Percentiles rank a stretch among this genome's conserved stretches.
Evolutionary conservation across 495 filamentous ascomycete genomes (phyloP).

Genomic region (Penicillium coprophilum): DNA sequence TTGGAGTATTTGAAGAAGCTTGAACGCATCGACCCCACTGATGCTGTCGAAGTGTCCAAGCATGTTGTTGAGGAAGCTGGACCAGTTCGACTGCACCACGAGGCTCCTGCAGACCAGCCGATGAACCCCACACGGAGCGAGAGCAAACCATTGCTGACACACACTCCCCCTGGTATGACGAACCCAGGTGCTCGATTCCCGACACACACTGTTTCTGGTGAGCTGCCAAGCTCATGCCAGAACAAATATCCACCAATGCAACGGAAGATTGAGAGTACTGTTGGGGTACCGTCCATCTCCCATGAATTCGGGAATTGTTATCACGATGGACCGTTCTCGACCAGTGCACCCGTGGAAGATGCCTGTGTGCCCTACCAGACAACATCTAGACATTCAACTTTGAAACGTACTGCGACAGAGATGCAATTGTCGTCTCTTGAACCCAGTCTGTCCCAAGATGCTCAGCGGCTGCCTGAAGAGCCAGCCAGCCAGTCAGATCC

Average conservation of each 20-base stretch:
- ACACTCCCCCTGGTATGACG: not conserved
- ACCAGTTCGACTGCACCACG: not conserved
- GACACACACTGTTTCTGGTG: constrained; percentile 7
- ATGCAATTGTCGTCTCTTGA: constrained; percentile 22
- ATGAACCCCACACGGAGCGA: not conserved
- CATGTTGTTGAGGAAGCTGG: not conserved
- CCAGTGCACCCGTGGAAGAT: not conserved
- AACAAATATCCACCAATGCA: not conserved
- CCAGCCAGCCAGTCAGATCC: constrained; percentile 29
- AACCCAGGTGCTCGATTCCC: constrained; percentile 14
- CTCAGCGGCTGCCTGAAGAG: constrained; percentile 8
- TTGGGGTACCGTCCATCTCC: not conserved
- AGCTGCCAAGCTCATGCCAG: constrained; percentile 2
- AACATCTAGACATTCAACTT: not conserved
- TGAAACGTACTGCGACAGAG: constrained; percentile 41
- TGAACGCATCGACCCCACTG: not conserved
- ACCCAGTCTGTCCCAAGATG: constrained; percentile 8
- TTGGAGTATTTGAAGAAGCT: not conserved
- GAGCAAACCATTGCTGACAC: not conserved
- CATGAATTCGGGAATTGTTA: not conserved
- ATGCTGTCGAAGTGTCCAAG: constrained; percentile 3
- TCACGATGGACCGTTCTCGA: constrained; percentile 7
- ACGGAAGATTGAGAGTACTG: not conserved
- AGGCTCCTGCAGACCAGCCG: not conserved
- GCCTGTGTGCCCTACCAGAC: too few relatives aligned